A percentile compares a stretch with the other conserved stretches of the same genome.
phyloP scores from a whole-genome alignment of 1,139 yeast species.

The Taphrina sp. region DNA sequence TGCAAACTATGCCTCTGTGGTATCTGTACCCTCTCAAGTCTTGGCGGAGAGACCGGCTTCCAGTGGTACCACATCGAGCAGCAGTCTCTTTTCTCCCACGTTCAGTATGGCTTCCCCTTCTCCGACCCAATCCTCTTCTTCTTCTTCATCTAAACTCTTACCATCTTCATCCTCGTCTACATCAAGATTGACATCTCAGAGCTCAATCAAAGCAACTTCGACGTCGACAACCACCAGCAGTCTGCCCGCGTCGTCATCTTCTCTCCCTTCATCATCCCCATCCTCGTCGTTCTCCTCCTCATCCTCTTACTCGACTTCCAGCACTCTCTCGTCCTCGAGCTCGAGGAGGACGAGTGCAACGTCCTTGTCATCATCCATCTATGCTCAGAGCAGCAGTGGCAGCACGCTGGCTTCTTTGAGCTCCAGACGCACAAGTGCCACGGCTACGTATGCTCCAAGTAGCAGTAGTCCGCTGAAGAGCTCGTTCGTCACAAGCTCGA shows the following conservation, averaged over 20 bases:
- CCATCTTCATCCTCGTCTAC: not conserved
- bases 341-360: not conserved
- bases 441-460: too few species aligned
- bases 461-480: not conserved
- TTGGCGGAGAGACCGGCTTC: too few species aligned
- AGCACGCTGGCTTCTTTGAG: not conserved
- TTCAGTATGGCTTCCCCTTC: too few species aligned
- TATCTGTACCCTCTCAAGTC: too few species aligned
- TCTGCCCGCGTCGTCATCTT: conserved; percentile 1
- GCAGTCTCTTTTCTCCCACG: too few species aligned
- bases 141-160: not conserved
- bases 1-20: too few species aligned
- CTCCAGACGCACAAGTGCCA: conserved; percentile 1
- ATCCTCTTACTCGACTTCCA: not conserved
- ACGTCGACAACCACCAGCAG: not conserved
- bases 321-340: not conserved
- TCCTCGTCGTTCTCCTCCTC: not conserved
- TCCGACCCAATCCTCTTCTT: not conserved
- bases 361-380: not conserved
- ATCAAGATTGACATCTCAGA: not conserved
- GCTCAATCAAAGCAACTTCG: not conserved
- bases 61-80: too few species aligned
- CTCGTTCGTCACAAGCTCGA: not conserved
- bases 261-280: not conserved
- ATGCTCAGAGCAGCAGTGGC: not conserved